These are phyloP conservation scores for Vickermania spadyakhi DNA, from an alignment of 208 protist genomes.

Conservation along the genomic window DNA sequence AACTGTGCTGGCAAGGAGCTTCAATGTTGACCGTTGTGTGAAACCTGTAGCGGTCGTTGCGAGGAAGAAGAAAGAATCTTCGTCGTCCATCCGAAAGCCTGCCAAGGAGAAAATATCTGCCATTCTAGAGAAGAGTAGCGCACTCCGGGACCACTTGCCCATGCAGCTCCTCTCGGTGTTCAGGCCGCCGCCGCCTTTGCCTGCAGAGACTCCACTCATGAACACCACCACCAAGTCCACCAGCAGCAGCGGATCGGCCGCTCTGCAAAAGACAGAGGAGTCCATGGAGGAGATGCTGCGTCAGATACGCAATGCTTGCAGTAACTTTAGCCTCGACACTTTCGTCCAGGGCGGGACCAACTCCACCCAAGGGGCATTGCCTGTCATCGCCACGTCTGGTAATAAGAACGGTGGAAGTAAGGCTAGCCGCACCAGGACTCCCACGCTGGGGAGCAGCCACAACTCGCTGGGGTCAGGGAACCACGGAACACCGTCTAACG, in stretches of 20 bases:
- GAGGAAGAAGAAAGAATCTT: too few relatives aligned
- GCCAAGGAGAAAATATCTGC: background rate
- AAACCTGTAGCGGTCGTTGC: too few relatives aligned
- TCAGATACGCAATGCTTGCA: background rate
- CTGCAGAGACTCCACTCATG: background rate
- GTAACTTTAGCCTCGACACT: background rate
- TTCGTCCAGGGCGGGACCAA: background rate
- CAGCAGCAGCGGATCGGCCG: background rate
- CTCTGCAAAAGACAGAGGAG: background rate
- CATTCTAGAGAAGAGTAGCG: background rate
- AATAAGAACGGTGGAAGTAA: background rate
- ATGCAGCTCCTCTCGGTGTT: background rate
- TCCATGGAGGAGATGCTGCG: background rate
- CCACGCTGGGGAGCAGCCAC: background rate
- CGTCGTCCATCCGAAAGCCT: too few relatives aligned
- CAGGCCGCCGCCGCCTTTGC: background rate
- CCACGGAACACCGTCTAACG: background rate
- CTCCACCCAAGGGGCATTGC: background rate
- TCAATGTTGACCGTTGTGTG: too few relatives aligned
- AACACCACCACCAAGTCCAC: background rate
- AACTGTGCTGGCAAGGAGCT: too few relatives aligned
- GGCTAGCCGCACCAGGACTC: background rate
- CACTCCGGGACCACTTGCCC: background rate
- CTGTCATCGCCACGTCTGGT: background rate
- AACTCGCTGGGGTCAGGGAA: background rate